Evolutionary conservation across 139 green algal species (phyloP).

Genomic region (Monoraphidium neglectum): DNA sequence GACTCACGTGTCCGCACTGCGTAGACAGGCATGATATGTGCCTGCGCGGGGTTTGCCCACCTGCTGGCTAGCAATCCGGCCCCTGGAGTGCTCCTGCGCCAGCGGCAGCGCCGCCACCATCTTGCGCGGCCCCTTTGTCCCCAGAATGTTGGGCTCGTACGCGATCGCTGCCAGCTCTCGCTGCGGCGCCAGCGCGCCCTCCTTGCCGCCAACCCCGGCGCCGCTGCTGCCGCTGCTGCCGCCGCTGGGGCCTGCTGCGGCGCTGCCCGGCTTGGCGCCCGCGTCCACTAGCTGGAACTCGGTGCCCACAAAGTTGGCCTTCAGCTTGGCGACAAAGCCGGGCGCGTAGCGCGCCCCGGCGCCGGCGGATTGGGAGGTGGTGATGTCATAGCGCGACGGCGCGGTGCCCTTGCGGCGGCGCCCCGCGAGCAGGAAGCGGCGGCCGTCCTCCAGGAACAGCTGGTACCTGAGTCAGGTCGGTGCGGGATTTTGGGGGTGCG

Average conservation of each 20-base stretch:
- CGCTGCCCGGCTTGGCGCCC: slow-evolving; percentile 52
- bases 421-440: slow-evolving; percentile 83
- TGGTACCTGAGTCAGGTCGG: slow-evolving; percentile 43
- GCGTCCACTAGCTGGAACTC: slow-evolving; percentile 89
- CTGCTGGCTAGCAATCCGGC: too few species aligned
- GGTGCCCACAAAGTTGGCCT: slow-evolving; percentile 94
- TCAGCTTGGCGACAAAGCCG: slow-evolving; percentile 82
- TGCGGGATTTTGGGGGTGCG: too few species aligned
- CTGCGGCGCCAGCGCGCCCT: background rate
- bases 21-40: too few species aligned
- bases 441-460: slow-evolving; percentile 65
- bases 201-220: background rate
- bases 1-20: too few species aligned
- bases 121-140: slow-evolving; percentile 89
- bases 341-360: slow-evolving; percentile 51
- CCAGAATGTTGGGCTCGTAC: slow-evolving; percentile 94
- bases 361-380: slow-evolving; percentile 80
- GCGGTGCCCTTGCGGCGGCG: slow-evolving; percentile 86
- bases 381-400: slow-evolving; percentile 86
- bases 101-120: slow-evolving; percentile 81
- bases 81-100: too few species aligned
- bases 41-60: too few species aligned
- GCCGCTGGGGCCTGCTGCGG: background rate
- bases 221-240: background rate
- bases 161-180: slow-evolving; percentile 75